A percentile compares a stretch with the other conserved stretches of the same genome.
Evolutionary conservation across 73 alveolate genomes (phyloP).

Genomic region (Paramecium octaurelia): DNA sequence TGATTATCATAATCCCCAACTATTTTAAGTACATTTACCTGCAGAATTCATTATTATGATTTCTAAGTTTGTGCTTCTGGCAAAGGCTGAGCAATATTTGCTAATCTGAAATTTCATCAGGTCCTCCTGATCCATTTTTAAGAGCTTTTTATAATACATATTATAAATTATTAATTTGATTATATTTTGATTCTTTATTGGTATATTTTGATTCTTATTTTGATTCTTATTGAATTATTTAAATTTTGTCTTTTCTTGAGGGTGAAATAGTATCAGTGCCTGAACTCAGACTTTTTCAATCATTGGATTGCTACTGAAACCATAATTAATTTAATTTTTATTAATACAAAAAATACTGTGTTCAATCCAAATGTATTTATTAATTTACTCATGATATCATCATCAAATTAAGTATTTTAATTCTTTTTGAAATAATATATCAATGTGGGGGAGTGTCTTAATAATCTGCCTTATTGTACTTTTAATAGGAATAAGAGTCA

Average conservation of each 20-base stretch:
- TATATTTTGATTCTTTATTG: too few relatives aligned
- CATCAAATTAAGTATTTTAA: background rate
- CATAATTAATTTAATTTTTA: background rate
- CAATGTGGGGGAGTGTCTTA: background rate
- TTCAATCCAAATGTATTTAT: background rate
- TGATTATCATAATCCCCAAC: background rate
- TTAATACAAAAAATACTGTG: background rate
- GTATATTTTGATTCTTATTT: too few relatives aligned
- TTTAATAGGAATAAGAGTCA: background rate
- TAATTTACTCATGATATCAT: background rate
- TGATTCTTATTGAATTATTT: too few relatives aligned
- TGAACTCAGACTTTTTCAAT: background rate
- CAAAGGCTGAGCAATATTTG: background rate
- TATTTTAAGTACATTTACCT: background rate
- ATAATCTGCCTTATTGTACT: background rate
- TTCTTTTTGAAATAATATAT: background rate
- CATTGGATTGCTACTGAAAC: background rate
- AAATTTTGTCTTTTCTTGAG: too few relatives aligned
- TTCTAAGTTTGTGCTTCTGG: background rate
- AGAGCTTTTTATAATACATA: too few relatives aligned
- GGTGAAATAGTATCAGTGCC: too few relatives aligned
- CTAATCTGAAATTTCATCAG: constrained; percentile 2
- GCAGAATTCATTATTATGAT: background rate
- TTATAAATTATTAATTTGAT: background rate
- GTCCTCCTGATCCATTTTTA: background rate